Base-by-base conservation (phyloP, 192 early-diverging fungal genomes). In the Diversispora epigaea region DNA sequence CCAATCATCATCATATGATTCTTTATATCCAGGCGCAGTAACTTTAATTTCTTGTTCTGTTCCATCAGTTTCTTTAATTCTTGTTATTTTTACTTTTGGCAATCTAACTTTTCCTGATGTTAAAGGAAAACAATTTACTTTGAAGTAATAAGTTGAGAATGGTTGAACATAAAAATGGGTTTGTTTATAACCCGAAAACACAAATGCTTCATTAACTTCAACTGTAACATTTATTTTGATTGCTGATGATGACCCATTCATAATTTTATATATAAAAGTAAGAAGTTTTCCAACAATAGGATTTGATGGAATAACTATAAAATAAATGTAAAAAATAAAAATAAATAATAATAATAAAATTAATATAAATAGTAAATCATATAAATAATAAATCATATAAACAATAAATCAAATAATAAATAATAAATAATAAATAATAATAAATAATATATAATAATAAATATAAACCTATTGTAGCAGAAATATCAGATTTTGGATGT, bases 151-250 rank as follows among this genome's bases (percentile, higher is more conserved):
- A 6, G 76, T 80, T 5, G 85, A 79, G 11, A 89, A 80, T 0
- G 92, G 91, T 3, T 92, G 82, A 0, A 94, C 68, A 9, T 81
- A 82, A 44, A 89, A 73, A 6, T 79, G 75, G 3, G 84, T 75
- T 60, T 88, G 88, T 79, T 91, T 92, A 25, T 86, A 86, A 19
- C 93, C 93, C 10, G 89, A 81, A 76, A 91, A 93, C 1, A 93
- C 90, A 81, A 93, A 93, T 17, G 84, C 84, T 15, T 94, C 93
- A 10, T 86, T 81, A 0, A 87, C 75, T 70, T 93, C 92, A 10
- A 92, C 84, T 4, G 82, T 68, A 47, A 86, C 83, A 12, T 81
- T 65, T 10, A 93, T 79, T 68, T 92, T 87, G 5, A 82, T 78
- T 4, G 88, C 40, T 22, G 77, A 76, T 22, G 83, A 32, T 11